Evolutionary conservation across 106 monocot species (phyloP), one percentile per base, ranked within the genome.

Genomic region (Alisma plantagoaquatica): DNA sequence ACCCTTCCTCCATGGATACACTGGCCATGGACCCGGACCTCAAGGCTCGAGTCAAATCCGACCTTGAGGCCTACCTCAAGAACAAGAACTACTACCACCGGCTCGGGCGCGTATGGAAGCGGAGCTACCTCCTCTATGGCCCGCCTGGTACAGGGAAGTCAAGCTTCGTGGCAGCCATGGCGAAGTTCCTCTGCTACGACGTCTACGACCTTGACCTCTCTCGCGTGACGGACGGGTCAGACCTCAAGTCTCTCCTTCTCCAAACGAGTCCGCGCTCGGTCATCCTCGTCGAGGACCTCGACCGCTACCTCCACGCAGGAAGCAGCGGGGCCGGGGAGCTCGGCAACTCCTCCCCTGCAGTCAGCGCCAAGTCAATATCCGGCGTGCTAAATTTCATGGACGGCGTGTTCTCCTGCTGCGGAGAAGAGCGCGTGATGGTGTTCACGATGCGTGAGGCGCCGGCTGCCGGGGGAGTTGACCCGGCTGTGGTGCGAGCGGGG

Each of bases 81-180:
- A 71, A 74, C 29, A 68, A 67, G 29, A 43, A 49, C 1, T 86
- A 77, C 67, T 86, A 86, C 70, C 63, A 67, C 35, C 70, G 77
- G 21, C 46, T 86, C 22, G 81, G 86, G 19, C 70, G 70, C 19
- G 68, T 69, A 6, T 86, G 86, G 86, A 74, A 74, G 32, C 73
- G 86, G 24, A 86, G 81, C 20, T 86, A 86, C 59, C 77, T 86
- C 47, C 71, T 86, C 4, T 60, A 74, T 68, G 86, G 86, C 24
- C 63, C 77, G 2, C 77, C 74, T n/a, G 86, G 86, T 28, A 81
- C 86, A 23, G 81, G 81, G 6, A 86, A 86, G 49, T 77, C 86
- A 31, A 66, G 75, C 31, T 77, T 86, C 59, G 74, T 66, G 23
- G 81, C 74, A 1, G 86, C 86, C 59, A 81, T 86, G 67, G 76